Base-by-base conservation (phyloP, 176 grass and related monocot genomes). In the Chloris gayana region DNA sequence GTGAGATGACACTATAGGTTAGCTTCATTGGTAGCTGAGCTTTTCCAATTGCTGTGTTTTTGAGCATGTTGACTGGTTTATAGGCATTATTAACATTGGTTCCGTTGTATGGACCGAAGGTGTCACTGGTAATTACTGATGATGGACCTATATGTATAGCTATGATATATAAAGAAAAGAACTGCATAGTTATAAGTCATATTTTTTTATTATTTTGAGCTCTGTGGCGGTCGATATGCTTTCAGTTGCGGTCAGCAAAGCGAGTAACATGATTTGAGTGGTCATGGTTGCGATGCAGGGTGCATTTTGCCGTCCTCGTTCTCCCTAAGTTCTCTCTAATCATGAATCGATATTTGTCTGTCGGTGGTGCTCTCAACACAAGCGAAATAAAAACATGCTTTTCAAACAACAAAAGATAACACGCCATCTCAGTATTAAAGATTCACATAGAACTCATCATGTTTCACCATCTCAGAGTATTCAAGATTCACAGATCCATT, bases 21-120 rank as follows among this genome's bases (percentile, higher is more conserved):
- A 68, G 83, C 51, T 82, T 73, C 49, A 51, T 76, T 77, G 59
- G 26, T 78, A 82, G 49, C 72, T 61, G 34, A 41, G 47, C 37
- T 64, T 71, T 82, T n/a, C 19, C 64, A 58, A 21, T 50, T 37
- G 46, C 54, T 30, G 31, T 64, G 30, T 67, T 82, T 72, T 76
- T 78, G 29, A 60, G 71, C 46, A 33, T 67, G 27, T 73, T 59
- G 18, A 24, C 65, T 73, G 67, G 66, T 76, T 75, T 44, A 57
- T 80, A 76, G 59, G 59, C 21, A 59, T 81, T 81, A 17, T 72
- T n/a, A 27, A 34, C 26, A 19, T 5, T 37, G 5, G 35, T 37
- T 37, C 35, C 35, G 35, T 72, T 35, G 14, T 61, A 27, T 47
- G 57, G 26, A 33, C 35, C 7, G 7, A 29, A 27, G 25, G 33